Base-by-base conservation (phyloP, 78 protist genomes). In the Dictyostelium capitatum region DNA sequence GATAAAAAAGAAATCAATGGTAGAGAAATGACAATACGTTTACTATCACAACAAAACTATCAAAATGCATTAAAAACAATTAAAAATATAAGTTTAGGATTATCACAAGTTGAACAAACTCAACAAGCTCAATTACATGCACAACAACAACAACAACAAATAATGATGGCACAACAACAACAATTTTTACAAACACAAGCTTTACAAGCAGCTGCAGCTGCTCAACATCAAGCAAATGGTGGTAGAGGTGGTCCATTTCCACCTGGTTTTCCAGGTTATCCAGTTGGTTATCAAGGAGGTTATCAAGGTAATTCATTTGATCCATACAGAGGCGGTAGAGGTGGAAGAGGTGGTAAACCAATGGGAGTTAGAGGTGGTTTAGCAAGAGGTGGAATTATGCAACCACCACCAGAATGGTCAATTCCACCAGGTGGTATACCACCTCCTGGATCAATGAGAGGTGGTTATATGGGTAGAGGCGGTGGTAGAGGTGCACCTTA, bases 261-360 rank as follows among this genome's bases (percentile, higher is more conserved):
- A 25, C 50, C 15, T 19, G 64, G 47, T 46, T 6, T 6, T 12
- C 56, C 20, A 8, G 47, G 73, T 28, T 7, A 9, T 37, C 43
- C 43, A 37, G 6, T 2, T 37, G 43, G 43, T 37, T 37, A 3
- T 37, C n/a, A n/a, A n/a, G 15, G 15, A 51, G 10, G 56, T 8
- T 74, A 56, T 11, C 46, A 9, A 73, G 17, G 79, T 41, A 30
- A 8, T 12, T 14, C 56, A 8, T 14, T 4, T 48, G 48, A 75
- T 19, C 62, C 62, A 43, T 32, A 19, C 23, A 43, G 89, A 51
- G 89, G 89, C 65, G 78, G 89, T n/a, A 43, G 89, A 69, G 89
- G 89, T 81, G 78, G 89, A 12, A 43, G 89, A 69, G 69, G 89
- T 51, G 89, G 89, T 23, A 54, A 74, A 84, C 56, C 57, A 17